Percentiles rank a stretch among this genome's conserved stretches.
These are phyloP conservation scores for Pseudocercospora vitis DNA, from an alignment of 2,329 filamentous ascomycete species.

Conservation along the genomic window DNA sequence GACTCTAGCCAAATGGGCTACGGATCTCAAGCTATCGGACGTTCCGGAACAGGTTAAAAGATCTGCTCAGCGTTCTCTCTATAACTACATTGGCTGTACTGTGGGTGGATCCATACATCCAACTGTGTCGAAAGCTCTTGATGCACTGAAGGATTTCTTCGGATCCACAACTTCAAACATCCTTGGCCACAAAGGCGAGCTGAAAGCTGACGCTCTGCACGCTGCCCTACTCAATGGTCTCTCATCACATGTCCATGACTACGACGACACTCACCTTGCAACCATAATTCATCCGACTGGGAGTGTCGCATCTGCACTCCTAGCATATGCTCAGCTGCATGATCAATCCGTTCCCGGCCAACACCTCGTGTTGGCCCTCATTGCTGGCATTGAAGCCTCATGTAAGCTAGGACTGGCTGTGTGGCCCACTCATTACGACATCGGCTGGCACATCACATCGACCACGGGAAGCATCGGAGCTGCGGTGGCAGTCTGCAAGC, in stretches of 20 bases:
- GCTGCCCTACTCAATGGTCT: slow-evolving; percentile 57
- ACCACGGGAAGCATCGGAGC: slow-evolving; percentile 55
- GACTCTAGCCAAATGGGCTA: slow-evolving; percentile 52
- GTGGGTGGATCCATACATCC: slow-evolving; percentile 52
- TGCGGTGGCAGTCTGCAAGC: slow-evolving; percentile 53
- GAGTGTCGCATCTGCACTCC: slow-evolving; percentile 52
- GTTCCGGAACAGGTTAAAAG: slow-evolving; percentile 45
- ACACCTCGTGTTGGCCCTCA: slow-evolving; percentile 54
- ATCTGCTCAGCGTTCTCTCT: slow-evolving; percentile 51
- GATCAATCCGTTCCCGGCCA: slow-evolving; percentile 43
- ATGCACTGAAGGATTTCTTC: slow-evolving; percentile 42
- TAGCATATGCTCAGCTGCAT: slow-evolving; percentile 49
- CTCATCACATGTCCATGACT: slow-evolving; percentile 57
- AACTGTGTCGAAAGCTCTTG: slow-evolving; percentile 44
- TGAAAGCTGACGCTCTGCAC: slow-evolving; percentile 48
- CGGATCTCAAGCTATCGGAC: slow-evolving; percentile 43
- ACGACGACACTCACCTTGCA: slow-evolving; percentile 58
- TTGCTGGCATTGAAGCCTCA: slow-evolving; percentile 54
- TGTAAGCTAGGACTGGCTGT: slow-evolving; percentile 56
- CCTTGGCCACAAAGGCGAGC: slow-evolving; percentile 36
- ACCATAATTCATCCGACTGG: slow-evolving; percentile 59
- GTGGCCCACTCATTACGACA: slow-evolving; percentile 56
- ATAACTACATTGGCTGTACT: slow-evolving; percentile 57
- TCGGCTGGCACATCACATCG: slow-evolving; percentile 58
- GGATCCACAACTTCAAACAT: slow-evolving; percentile 41